Conservation (phyloP, 208 protist genomes). For the Crithidia fasciculata region DNA sequence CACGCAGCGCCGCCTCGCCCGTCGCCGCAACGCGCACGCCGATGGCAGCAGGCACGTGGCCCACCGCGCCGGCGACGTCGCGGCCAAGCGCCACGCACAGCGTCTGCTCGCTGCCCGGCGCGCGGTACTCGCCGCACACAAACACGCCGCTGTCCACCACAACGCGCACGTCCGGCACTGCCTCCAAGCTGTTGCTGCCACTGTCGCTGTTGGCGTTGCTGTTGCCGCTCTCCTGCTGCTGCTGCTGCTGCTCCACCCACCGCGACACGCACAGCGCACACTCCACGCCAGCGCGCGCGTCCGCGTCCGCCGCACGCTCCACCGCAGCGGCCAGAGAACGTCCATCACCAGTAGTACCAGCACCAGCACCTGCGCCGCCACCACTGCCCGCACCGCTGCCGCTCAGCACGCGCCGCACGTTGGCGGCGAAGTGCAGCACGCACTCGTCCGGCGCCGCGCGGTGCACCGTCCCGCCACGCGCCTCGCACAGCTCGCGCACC, state of each 20-base stretch:
- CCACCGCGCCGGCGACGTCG: conserved; percentile 30
- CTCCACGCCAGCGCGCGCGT: too few relatives aligned
- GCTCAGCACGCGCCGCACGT: conserved; percentile 1
- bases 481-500: conserved; percentile 29
- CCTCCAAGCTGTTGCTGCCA: too few relatives aligned
- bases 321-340: too few relatives aligned
- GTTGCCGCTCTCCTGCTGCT: too few relatives aligned
- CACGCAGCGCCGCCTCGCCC: conserved; percentile 47
- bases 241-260: too few relatives aligned
- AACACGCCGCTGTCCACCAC: conserved; percentile 42
- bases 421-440: conserved; percentile 32
- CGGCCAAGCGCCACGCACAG: conserved; percentile 35
- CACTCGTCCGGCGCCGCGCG: conserved; percentile 27
- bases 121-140: conserved; percentile 20
- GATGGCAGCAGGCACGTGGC: conserved; percentile 26
- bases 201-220: too few relatives aligned
- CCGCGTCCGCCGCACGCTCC: too few relatives aligned
- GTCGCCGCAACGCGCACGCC: conserved; percentile 38
- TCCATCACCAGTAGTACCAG: too few relatives aligned
- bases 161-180: conserved; percentile 22
- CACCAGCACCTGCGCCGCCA: too few relatives aligned
- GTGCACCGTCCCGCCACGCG: conserved; percentile 21
- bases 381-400: too few relatives aligned
- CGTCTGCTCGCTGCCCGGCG: conserved; percentile 20
- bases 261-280: too few relatives aligned